Percentiles rank a stretch among this genome's conserved stretches.
Conservation (phyloP, 495 filamentous ascomycete genomes). For the Oleoguttula mirabilis region DNA sequence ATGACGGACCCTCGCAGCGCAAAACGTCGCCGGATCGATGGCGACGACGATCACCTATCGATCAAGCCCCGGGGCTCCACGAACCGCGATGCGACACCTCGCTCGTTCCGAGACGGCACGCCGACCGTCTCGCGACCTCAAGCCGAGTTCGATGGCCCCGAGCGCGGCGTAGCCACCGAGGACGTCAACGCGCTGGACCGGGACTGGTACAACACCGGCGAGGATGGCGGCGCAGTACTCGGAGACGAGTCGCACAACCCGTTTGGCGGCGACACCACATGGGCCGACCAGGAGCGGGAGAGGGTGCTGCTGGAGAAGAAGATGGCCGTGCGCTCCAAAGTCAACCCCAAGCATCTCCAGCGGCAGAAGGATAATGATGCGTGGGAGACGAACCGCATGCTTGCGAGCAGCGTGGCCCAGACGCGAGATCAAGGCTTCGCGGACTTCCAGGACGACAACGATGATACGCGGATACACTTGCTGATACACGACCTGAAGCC, state of each 20-base stretch:
- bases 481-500: constrained; percentile 89
- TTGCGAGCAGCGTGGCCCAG: constrained; percentile 90
- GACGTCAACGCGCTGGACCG: constrained; percentile 64
- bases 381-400: constrained; percentile 98
- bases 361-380: constrained; percentile 91
- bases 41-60: neutral
- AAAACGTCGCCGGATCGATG: neutral
- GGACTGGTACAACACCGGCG: constrained; percentile 67
- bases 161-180: neutral
- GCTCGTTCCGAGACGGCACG: neutral
- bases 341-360: constrained; percentile 61
- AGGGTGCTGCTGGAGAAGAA: constrained; percentile 62
- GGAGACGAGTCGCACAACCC: constrained; percentile 65
- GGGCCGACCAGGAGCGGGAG: constrained; percentile 62
- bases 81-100: neutral
- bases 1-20: neutral
- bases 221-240: constrained; percentile 64
- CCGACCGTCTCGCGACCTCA: neutral
- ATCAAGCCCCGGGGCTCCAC: neutral
- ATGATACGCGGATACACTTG: constrained; percentile 79
- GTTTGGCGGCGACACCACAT: constrained; percentile 52
- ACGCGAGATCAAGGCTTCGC: constrained; percentile 57
- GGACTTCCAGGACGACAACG: constrained; percentile 84
- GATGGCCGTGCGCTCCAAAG: constrained; percentile 41
- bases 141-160: neutral